phyloP scores from a whole-genome alignment of 1,284 basidiomycete genomes.

The Laetiporus sulphureus region DNA sequence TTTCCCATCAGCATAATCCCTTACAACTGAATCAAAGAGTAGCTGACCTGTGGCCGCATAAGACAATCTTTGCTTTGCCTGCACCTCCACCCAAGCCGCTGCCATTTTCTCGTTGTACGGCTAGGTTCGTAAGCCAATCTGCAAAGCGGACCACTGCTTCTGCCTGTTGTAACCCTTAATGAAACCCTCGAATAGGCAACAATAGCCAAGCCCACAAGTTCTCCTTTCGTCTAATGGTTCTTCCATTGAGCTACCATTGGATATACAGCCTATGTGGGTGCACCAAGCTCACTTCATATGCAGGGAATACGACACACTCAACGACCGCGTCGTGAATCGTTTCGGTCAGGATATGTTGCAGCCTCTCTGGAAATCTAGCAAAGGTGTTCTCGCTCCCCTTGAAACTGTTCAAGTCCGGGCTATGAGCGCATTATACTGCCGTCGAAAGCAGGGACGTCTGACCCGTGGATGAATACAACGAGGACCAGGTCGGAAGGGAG shows the following conservation, averaged over 20 bases:
- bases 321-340: slow-evolving; percentile 48
- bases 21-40: background rate
- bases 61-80: slow-evolving; percentile 73
- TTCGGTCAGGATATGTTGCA: slow-evolving; percentile 70
- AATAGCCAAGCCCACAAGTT: slow-evolving; percentile 51
- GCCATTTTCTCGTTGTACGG: slow-evolving; percentile 73
- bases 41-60: slow-evolving; percentile 84
- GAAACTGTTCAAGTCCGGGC: slow-evolving; percentile 33
- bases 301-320: slow-evolving; percentile 80
- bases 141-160: slow-evolving; percentile 79
- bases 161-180: slow-evolving; percentile 36
- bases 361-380: slow-evolving; percentile 64
- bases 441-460: slow-evolving; percentile 22
- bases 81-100: slow-evolving; percentile 62
- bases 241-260: background rate
- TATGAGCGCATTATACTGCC: background rate
- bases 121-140: slow-evolving; percentile 83
- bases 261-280: slow-evolving; percentile 1
- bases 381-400: slow-evolving; percentile 80
- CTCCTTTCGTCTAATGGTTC: slow-evolving; percentile 66
- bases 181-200: slow-evolving; percentile 5
- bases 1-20: too few relatives aligned
- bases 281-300: slow-evolving; percentile 65
- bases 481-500: slow-evolving; percentile 7
- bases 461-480: slow-evolving; percentile 46